These are phyloP conservation scores for Nigrospora sphaerica DNA, from an alignment of 2,329 filamentous ascomycete species.

Conservation along the genomic window DNA sequence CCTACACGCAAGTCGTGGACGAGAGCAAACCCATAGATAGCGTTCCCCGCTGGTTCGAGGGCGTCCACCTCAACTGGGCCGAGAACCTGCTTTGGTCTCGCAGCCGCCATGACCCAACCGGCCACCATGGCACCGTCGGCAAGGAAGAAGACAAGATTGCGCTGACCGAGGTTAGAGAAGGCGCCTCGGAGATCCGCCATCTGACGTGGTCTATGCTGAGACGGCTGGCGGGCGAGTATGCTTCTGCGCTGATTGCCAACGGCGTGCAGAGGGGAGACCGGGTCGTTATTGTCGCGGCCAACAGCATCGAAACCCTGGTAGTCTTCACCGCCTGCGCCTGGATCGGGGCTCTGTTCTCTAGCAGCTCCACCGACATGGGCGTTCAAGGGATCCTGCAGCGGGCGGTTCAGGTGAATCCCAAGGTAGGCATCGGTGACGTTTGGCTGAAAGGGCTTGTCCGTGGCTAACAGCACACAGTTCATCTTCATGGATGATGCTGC, in stretches of 20 bases:
- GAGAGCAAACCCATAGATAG: conserved; percentile 61
- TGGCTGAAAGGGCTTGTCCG: neutral
- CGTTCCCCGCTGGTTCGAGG: conserved; percentile 71
- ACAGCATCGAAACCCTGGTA: conserved; percentile 66
- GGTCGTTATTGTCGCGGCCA: conserved; percentile 67
- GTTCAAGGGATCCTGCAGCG: conserved; percentile 70
- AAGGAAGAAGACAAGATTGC: conserved; percentile 70
- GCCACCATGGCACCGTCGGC: conserved; percentile 40
- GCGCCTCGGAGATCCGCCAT: conserved; percentile 45
- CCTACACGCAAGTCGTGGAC: conserved; percentile 56
- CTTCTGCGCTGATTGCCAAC: conserved; percentile 57
- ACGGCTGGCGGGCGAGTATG: conserved; percentile 46
- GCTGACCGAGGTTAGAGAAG: conserved; percentile 66
- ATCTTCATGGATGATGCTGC: conserved; percentile 80
- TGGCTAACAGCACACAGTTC: conserved; percentile 30
- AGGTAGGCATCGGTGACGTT: conserved; percentile 30
- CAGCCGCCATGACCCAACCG: conserved; percentile 29
- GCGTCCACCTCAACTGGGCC: conserved; percentile 67
- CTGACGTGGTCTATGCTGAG: conserved; percentile 65
- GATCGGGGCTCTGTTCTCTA: conserved; percentile 70
- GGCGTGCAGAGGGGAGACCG: conserved; percentile 68
- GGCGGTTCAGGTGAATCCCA: conserved; percentile 66
- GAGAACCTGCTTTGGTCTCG: conserved; percentile 70
- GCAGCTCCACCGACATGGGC: conserved; percentile 77
- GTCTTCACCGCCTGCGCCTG: conserved; percentile 64